phyloP scores from a whole-genome alignment of 805 yeast genomes.

The Yarrowia sp. region DNA sequence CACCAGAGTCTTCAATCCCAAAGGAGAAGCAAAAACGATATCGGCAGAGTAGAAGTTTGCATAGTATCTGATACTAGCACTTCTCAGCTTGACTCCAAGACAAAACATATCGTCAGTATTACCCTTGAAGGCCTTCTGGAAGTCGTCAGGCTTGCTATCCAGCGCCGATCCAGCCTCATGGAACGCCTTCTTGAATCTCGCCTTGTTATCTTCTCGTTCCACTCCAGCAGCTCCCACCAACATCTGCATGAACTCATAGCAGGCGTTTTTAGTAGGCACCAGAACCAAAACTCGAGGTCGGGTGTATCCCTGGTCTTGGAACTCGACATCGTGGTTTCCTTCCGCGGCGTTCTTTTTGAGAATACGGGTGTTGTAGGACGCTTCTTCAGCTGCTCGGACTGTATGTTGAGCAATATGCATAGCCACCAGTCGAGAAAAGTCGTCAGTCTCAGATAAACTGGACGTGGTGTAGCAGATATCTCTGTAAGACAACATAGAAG shows the following conservation, averaged over 20 bases:
- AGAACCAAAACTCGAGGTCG: conserved; percentile 83
- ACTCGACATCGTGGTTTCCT: conserved; percentile 56
- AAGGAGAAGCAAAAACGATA: conserved; percentile 84
- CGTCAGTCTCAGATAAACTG: not conserved
- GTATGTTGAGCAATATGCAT: conserved; percentile 22
- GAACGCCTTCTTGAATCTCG: conserved; percentile 72
- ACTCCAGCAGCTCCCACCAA: conserved; percentile 62
- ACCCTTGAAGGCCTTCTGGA: conserved; percentile 75
- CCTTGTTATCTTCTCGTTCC: conserved; percentile 75
- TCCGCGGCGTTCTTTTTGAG: conserved; percentile 38
- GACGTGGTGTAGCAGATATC: not conserved
- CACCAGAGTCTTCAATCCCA: conserved; percentile 77
- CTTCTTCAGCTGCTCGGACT: conserved; percentile 5
- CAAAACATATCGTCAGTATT: conserved; percentile 90
- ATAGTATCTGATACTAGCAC: conserved; percentile 81
- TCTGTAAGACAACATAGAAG: conserved; percentile 1
- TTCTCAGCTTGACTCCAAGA: conserved; percentile 83
- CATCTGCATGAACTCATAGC: conserved; percentile 63
- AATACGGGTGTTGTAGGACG: not conserved
- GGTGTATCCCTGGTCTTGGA: conserved; percentile 92
- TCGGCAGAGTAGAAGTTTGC: conserved; percentile 83
- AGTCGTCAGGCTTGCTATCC: conserved; percentile 74
- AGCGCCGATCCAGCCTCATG: conserved; percentile 51
- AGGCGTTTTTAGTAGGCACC: conserved; percentile 79
- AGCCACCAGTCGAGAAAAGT: conserved; percentile 10